Evolutionary conservation across 1,284 basidiomycete species (phyloP), one percentile per base, ranked within the genome.

Genomic region (Hypsizygus ulmarius): DNA sequence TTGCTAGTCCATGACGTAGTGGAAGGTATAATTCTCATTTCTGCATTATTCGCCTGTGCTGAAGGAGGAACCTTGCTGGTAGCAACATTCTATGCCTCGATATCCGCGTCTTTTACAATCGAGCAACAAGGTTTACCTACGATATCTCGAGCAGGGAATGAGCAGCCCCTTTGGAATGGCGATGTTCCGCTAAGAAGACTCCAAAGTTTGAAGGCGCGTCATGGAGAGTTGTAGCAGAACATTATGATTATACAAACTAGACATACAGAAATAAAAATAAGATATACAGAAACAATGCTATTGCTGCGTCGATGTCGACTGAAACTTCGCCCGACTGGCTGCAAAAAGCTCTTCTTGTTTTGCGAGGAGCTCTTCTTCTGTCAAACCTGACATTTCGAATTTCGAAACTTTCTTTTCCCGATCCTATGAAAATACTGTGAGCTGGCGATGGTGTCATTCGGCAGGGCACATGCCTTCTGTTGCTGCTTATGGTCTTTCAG

Each of bases 401-500:
- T 93, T 93, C 38, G 89, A 88, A 8, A 88, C 84, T 64, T 93
- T 93, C 78, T 86, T 88, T 70, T 93, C 87, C 60, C 90, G 81
- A 64, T 92, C 87, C 87, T 87, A 47, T 35, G 57, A 39, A 27
- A 43, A 53, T 34, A 54, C 51, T 47, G n/a, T 52, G 37, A 44
- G 43, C 27, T 32, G 35, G 37, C 41, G 43, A 15, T 47, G 36
- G n/a, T 6, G 14, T 6, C 16, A 15, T 10, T 5, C 21, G 18
- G 57, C 54, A 46, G 57, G 49, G 52, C 56, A 66, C 72, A 51
- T 48, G 86, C 93, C 81, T 95, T 97, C 65, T 91, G 89, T 55
- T 93, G 88, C 63, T 94, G 91, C 64, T 98, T 97, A 66, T 97
- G 94, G 61, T 97, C 95, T 61, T 92, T 85, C 48, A 97, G 72